Evolutionary conservation across 371 early-diverging fungal genomes (phyloP), one percentile per base, ranked within the genome.

Genomic region (Mucor sp.): DNA sequence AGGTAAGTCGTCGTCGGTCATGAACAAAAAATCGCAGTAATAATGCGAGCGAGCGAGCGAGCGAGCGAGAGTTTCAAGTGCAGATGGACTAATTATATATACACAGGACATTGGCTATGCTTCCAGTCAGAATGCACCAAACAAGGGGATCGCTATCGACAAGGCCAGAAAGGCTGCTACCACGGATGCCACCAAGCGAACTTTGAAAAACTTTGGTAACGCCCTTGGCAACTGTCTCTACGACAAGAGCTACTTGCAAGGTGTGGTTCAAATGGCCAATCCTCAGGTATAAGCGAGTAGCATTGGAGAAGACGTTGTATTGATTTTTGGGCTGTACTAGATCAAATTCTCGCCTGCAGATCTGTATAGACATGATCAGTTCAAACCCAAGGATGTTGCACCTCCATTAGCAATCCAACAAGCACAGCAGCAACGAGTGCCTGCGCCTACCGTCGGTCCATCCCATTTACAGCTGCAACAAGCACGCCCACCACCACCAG

Each of bases 91-190:
- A n/a, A n/a, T n/a, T n/a, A n/a, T n/a, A n/a, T n/a, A n/a, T n/a
- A 9, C 0, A 17, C 56, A 81, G 81, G 85, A 84, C 63, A 65
- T 77, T 57, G 85, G 82, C 5, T 76, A 76, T 57, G 82, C 82
- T 2, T 75, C 75, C 23, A 78, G 89, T 23, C 98, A 99, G 60
- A 96, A 96, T 69, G 78, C 83, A n/a, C 91, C 80, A 72, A 83
- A 84, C 59, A 98, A 96, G 74, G 90, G 86, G 0, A 69, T 74
- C 9, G 99, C 97, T 1, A 89, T 94, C 63, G 96, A 99, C 74
- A 97, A 97, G 86, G 96, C 96, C 6, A 93, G 91, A 71, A 99
- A 99, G 70, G 97, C 98, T 77, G 96, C 99, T 1, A 87, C 87
- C 0, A 99, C 99, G 0, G 99, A 99, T 81, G 98, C 90, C 0